A percentile compares a stretch with the other conserved stretches of the same genome.
These are phyloP conservation scores for Pythium dissotocum DNA, from an alignment of 352 stramenopile genomes.

Conservation along the genomic window DNA sequence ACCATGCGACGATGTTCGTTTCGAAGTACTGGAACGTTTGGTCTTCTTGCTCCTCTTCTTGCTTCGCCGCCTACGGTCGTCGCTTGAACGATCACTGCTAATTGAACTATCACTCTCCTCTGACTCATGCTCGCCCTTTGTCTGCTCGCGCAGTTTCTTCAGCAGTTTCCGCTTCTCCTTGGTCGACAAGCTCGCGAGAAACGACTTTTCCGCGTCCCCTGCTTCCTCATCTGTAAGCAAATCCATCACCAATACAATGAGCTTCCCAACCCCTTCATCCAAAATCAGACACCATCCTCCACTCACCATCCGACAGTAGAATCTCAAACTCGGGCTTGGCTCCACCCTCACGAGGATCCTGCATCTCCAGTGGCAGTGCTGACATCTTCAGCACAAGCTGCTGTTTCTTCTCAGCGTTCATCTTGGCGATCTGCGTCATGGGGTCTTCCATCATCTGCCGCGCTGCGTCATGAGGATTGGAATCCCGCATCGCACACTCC, in stretches of 20 bases:
- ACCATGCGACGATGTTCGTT: not conserved
- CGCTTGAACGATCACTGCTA: not conserved
- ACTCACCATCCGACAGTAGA: constrained; percentile 56
- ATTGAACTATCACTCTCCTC: constrained; percentile 12
- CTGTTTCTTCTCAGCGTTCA: constrained; percentile 48
- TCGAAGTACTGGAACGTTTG: not conserved
- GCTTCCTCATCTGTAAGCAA: constrained; percentile 28
- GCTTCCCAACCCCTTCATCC: too few relatives aligned
- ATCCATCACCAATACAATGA: constrained; percentile 13
- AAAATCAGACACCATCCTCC: not conserved
- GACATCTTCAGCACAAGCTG: constrained; percentile 50
- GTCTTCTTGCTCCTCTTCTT: not conserved
- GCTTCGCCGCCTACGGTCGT: not conserved
- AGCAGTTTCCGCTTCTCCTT: constrained; percentile 67
- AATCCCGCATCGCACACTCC: constrained; percentile 73
- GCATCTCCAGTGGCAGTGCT: constrained; percentile 74
- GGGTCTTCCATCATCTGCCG: constrained; percentile 74
- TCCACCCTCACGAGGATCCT: constrained; percentile 30
- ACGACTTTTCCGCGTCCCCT: constrained; percentile 44
- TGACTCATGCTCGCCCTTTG: constrained; percentile 9
- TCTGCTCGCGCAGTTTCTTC: constrained; percentile 53
- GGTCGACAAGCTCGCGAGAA: constrained; percentile 53
- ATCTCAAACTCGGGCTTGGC: constrained; percentile 53
- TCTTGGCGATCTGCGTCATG: constrained; percentile 55
- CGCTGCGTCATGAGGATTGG: constrained; percentile 77